Evolutionary conservation across 2,329 filamentous ascomycete species (phyloP).

Genomic region (Colletotrichum musicola): DNA sequence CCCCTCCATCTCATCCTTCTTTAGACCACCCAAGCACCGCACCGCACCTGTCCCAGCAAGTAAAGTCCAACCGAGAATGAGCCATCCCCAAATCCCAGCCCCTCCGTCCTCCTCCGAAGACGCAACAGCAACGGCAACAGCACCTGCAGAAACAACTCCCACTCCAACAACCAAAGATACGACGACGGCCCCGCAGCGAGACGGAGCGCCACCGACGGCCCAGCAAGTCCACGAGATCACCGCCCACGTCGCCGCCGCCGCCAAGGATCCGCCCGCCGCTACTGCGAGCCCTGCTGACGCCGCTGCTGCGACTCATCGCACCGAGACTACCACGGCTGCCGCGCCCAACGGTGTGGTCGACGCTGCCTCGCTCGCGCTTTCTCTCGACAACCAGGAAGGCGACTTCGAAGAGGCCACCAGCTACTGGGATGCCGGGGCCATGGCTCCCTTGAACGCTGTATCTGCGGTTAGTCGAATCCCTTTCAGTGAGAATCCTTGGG

Average conservation of each 20-base stretch:
- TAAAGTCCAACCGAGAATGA: conserved; percentile 37
- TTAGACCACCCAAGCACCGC: neutral
- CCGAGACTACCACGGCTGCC: conserved; percentile 26
- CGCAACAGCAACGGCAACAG: conserved; percentile 20
- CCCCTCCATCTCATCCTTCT: neutral
- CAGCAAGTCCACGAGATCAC: conserved; percentile 40
- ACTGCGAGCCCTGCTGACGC: conserved; percentile 16
- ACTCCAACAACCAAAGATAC: conserved; percentile 16
- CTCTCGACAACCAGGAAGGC: neutral
- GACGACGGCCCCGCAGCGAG: conserved; percentile 32
- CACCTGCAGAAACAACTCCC: too few relatives aligned
- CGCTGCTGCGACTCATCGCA: neutral
- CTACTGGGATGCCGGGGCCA: conserved; percentile 70
- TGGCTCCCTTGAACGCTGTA: conserved; percentile 67
- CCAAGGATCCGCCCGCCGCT: conserved; percentile 34
- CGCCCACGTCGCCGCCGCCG: conserved; percentile 37
- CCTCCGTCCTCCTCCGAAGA: conserved; percentile 37
- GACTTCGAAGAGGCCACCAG: conserved; percentile 54
- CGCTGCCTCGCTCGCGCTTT: neutral
- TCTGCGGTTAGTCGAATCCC: conserved; percentile 62
- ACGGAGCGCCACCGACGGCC: conserved; percentile 34
- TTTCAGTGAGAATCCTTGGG: neutral
- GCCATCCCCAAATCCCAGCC: conserved; percentile 39
- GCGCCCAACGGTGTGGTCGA: neutral
- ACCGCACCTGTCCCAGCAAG: neutral